phyloP scores from a whole-genome alignment of 768 basidiomycete species.

The Pleurotus cornucopiae region DNA sequence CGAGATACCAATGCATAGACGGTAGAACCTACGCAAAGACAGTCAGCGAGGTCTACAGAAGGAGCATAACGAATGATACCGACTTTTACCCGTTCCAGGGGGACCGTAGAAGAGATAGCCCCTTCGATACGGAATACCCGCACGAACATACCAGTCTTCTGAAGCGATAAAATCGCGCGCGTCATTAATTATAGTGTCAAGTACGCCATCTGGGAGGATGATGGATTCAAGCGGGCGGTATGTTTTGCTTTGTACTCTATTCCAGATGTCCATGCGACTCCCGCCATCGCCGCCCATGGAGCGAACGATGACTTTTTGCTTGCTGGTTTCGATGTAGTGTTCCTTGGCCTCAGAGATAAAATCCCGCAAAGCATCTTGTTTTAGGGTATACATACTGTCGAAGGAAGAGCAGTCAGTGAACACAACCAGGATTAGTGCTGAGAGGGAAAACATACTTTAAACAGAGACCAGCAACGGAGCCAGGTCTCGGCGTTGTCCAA shows the following conservation, averaged over 20 bases:
- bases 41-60: too few relatives aligned
- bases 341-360: slow-evolving; percentile 1
- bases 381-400: slow-evolving; percentile 1
- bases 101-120: slow-evolving; percentile 57
- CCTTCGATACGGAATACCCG: slow-evolving; percentile 54
- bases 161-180: slow-evolving; percentile 47
- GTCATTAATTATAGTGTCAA: slow-evolving; percentile 44
- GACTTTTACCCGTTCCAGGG: slow-evolving; percentile 62
- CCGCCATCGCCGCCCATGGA: neutral
- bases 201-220: slow-evolving; percentile 42
- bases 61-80: slow-evolving; percentile 10
- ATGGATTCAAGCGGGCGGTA: slow-evolving; percentile 52
- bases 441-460: neutral
- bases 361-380: neutral
- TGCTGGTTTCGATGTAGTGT: slow-evolving; percentile 6
- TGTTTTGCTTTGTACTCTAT: slow-evolving; percentile 40
- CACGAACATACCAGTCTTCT: slow-evolving; percentile 53
- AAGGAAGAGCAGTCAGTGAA: too few relatives aligned
- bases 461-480: neutral
- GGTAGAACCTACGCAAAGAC: slow-evolving; percentile 33
- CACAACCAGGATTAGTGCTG: too few relatives aligned
- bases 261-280: slow-evolving; percentile 26
- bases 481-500: neutral
- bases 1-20: slow-evolving; percentile 45
- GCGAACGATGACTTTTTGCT: slow-evolving; percentile 2